Conservation (phyloP, 352 stramenopile species). For the Pythium volutum region DNA sequence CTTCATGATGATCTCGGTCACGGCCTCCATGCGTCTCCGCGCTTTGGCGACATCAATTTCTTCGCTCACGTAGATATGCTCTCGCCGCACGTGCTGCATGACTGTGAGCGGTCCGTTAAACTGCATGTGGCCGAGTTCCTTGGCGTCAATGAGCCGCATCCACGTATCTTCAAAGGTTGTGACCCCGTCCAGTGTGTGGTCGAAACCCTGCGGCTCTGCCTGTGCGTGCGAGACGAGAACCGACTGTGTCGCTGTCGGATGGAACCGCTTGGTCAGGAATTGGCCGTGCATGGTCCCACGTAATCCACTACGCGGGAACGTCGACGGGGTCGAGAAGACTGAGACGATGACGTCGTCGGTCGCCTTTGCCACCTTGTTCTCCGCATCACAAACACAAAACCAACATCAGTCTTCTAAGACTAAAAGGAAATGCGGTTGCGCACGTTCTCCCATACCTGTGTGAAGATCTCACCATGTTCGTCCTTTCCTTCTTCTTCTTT, state of each 20-base stretch:
- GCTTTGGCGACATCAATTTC: background rate
- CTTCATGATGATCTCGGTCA: constrained; percentile 13
- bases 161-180: constrained; percentile 8
- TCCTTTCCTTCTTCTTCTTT: background rate
- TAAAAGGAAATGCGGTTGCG: background rate
- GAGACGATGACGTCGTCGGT: constrained; percentile 14
- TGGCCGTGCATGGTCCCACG: constrained; percentile 6
- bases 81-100: constrained; percentile 10
- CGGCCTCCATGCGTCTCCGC: background rate
- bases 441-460: background rate
- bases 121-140: constrained; percentile 9
- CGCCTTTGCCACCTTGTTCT: background rate
- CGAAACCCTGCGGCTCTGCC: constrained; percentile 1
- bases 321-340: constrained; percentile 1
- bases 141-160: constrained; percentile 11
- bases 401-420: background rate
- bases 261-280: constrained; percentile 9
- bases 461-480: constrained; percentile 3
- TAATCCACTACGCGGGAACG: background rate
- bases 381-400: too few species aligned
- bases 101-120: constrained; percentile 1
- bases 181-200: constrained; percentile 13
- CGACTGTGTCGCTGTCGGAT: background rate
- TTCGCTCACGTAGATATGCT: background rate
- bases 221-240: background rate